Conservation (phyloP, 1,139 yeast species). For the Taiozyma sp. region DNA sequence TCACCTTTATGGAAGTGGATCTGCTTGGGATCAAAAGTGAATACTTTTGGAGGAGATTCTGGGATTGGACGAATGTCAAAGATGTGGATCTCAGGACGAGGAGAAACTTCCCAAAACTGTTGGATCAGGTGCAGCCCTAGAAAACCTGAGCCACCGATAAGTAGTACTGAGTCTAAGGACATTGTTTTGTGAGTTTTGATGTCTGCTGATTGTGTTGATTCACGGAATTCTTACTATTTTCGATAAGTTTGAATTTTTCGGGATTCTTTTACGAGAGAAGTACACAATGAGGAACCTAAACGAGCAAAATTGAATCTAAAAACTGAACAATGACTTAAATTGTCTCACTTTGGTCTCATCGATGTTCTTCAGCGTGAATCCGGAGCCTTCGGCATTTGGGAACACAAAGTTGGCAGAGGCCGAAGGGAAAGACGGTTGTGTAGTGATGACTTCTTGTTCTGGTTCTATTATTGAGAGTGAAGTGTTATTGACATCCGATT, state of each 20-base stretch:
- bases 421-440: not conserved
- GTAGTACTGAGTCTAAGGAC: conserved; percentile 55
- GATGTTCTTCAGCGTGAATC: conserved; percentile 13
- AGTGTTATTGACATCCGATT: not conserved
- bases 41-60: conserved; percentile 60
- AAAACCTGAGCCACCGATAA: conserved; percentile 94
- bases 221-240: no score
- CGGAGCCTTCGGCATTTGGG: conserved; percentile 17
- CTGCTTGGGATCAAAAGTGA: conserved; percentile 59
- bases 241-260: not conserved
- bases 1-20: conserved; percentile 77
- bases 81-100: conserved; percentile 76
- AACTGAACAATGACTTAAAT: conserved; percentile 16
- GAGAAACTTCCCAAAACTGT: conserved; percentile 64
- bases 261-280: not conserved
- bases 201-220: not conserved
- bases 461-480: not conserved
- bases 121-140: conserved; percentile 88
- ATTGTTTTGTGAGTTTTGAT: not conserved
- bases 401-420: conserved; percentile 11
- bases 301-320: conserved; percentile 6
- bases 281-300: not conserved
- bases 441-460: not conserved
- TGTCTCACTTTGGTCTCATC: conserved; percentile 16
- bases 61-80: conserved; percentile 91